Conservation (phyloP, 805 yeast genomes). For the Lachancea meyersii region DNA sequence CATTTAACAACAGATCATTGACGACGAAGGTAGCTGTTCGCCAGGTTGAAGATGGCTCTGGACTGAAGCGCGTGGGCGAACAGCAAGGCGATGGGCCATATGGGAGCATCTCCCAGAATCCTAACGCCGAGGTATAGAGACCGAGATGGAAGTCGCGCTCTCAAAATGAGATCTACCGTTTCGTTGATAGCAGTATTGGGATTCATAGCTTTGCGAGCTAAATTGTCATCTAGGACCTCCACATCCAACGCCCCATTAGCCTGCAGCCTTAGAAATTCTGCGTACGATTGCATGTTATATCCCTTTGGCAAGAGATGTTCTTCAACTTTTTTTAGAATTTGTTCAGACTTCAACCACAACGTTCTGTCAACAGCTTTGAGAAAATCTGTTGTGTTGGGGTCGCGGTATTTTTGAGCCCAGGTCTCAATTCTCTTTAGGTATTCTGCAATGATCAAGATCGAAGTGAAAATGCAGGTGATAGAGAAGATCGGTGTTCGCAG, state of each 20-base stretch:
- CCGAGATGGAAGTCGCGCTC: slow-evolving; percentile 48
- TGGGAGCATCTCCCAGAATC: slow-evolving; percentile 77
- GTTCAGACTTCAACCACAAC: slow-evolving; percentile 59
- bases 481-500: slow-evolving; percentile 72
- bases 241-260: slow-evolving; percentile 56
- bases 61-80: slow-evolving; percentile 75
- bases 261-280: slow-evolving; percentile 52
- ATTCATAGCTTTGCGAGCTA: slow-evolving; percentile 42
- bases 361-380: slow-evolving; percentile 49
- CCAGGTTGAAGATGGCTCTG: slow-evolving; percentile 42
- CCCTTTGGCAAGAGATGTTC: slow-evolving; percentile 47
- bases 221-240: slow-evolving; percentile 38
- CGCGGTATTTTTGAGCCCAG: slow-evolving; percentile 38
- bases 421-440: slow-evolving; percentile 52
- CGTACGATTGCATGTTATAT: slow-evolving; percentile 46
- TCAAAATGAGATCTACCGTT: slow-evolving; percentile 43
- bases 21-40: slow-evolving; percentile 4
- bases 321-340: slow-evolving; percentile 55
- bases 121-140: slow-evolving; percentile 65
- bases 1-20: background rate
- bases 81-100: slow-evolving; percentile 75
- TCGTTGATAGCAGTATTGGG: slow-evolving; percentile 40
- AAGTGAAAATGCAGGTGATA: slow-evolving; percentile 60
- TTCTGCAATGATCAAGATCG: slow-evolving; percentile 57
- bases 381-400: slow-evolving; percentile 17